Evolutionary conservation across 1,139 yeast species (phyloP).

Genomic region (Geotrichum reessii): DNA sequence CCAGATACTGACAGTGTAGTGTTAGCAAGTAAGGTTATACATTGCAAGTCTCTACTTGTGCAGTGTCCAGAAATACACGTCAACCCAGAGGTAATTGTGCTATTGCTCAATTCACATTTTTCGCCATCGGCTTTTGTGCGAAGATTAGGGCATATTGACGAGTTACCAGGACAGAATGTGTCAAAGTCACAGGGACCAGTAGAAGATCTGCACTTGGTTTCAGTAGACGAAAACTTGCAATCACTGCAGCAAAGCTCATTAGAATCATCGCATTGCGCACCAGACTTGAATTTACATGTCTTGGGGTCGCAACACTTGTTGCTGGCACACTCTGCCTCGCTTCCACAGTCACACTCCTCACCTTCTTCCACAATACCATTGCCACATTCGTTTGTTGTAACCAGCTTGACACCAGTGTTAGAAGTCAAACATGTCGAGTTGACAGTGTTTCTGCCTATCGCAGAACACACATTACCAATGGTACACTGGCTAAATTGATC

Average conservation of each 20-base stretch:
- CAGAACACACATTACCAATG: constrained; percentile 37
- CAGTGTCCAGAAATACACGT: constrained; percentile 39
- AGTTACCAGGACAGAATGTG: constrained; percentile 36
- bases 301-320: constrained; percentile 37
- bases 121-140: constrained; percentile 31
- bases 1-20: constrained; percentile 28
- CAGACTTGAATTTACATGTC: constrained; percentile 35
- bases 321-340: constrained; percentile 25
- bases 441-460: constrained; percentile 31
- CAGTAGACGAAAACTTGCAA: constrained; percentile 33
- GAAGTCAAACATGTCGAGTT: constrained; percentile 36
- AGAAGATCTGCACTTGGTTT: constrained; percentile 33
- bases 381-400: constrained; percentile 38
- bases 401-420: constrained; percentile 36
- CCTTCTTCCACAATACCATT: constrained; percentile 42
- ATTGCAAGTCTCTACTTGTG: constrained; percentile 37
- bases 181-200: constrained; percentile 38
- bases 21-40: constrained; percentile 32
- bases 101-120: constrained; percentile 26
- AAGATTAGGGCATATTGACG: constrained; percentile 36
- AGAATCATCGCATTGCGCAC: constrained; percentile 37
- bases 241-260: constrained; percentile 36
- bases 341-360: constrained; percentile 41
- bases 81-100: constrained; percentile 23
- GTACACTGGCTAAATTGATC: constrained; percentile 36